Evolutionary conservation across 2,329 filamentous ascomycete genomes (phyloP).

Genomic region (Beauveria asiatica): DNA sequence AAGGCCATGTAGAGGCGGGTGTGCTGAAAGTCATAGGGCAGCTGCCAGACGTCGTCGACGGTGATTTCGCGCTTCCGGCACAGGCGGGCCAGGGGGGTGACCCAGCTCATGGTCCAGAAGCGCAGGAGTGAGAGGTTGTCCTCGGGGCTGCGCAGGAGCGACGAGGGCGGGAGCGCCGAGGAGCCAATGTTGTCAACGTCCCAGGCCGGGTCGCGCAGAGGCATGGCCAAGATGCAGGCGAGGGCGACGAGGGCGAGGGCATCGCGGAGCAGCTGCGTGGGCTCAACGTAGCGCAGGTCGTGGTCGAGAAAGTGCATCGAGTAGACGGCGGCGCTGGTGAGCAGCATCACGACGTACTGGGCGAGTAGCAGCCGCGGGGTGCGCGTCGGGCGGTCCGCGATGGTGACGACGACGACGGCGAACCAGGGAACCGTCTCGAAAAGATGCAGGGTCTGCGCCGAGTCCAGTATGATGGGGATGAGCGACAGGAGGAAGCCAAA

Average conservation of each 20-base stretch:
- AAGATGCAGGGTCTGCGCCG: slow-evolving; percentile 19
- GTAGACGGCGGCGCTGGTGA: slow-evolving; percentile 23
- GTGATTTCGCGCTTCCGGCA: slow-evolving; percentile 59
- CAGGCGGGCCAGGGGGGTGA: slow-evolving; percentile 60
- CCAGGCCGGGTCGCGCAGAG: slow-evolving; percentile 28
- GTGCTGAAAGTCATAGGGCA: slow-evolving; percentile 79
- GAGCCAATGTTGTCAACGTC: slow-evolving; percentile 24
- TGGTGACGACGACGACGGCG: slow-evolving; percentile 27
- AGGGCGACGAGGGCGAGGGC: slow-evolving; percentile 19
- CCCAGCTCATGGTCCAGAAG: slow-evolving; percentile 80
- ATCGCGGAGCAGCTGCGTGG: slow-evolving; percentile 18
- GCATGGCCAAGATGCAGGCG: slow-evolving; percentile 28
- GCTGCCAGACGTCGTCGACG: slow-evolving; percentile 72
- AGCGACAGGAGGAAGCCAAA: slow-evolving; percentile 20
- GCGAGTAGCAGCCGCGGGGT: slow-evolving; percentile 32
- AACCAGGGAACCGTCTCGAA: slow-evolving; percentile 34
- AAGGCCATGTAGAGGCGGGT: slow-evolving; percentile 65
- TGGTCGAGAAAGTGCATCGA: slow-evolving; percentile 23
- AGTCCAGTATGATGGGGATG: slow-evolving; percentile 23
- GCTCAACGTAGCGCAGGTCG: slow-evolving; percentile 14
- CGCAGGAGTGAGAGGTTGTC: slow-evolving; percentile 74
- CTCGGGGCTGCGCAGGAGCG: slow-evolving; percentile 58
- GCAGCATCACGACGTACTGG: slow-evolving; percentile 29
- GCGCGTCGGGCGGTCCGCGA: slow-evolving; percentile 30
- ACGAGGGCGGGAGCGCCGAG: slow-evolving; percentile 19